phyloP scores from a whole-genome alignment of 352 stramenopile species.

The Globisporangium heterothallicum region DNA sequence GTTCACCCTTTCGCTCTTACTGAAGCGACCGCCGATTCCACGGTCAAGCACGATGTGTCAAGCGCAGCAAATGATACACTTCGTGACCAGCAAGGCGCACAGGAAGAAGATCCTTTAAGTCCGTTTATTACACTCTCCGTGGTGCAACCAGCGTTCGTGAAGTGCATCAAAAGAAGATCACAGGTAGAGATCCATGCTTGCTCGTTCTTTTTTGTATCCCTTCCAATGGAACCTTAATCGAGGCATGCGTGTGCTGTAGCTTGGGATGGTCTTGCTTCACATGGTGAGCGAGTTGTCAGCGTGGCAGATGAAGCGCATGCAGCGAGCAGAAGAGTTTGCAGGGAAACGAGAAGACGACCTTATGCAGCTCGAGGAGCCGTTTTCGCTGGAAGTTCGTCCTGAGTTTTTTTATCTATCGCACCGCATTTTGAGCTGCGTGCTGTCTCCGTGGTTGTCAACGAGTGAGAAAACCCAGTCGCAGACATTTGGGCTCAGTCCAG shows the following conservation, averaged over 20 bases:
- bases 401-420: constrained; percentile 75
- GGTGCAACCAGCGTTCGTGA: constrained; percentile 21
- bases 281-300: constrained; percentile 74
- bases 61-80: neutral
- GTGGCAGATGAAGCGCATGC: constrained; percentile 89
- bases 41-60: neutral
- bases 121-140: constrained; percentile 10
- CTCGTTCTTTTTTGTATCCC: constrained; percentile 3
- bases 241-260: constrained; percentile 26
- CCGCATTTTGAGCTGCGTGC: constrained; percentile 44
- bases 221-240: neutral
- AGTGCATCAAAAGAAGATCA: constrained; percentile 57
- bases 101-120: constrained; percentile 5
- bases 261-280: constrained; percentile 65
- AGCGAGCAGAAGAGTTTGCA: constrained; percentile 68
- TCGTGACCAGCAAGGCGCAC: neutral
- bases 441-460: constrained; percentile 47
- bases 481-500: neutral
- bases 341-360: constrained; percentile 66
- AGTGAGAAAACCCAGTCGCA: neutral
- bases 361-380: constrained; percentile 76
- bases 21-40: neutral
- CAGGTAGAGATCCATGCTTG: constrained; percentile 37
- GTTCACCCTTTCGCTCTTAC: constrained; percentile 3
- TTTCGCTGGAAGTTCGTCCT: constrained; percentile 74